These are phyloP conservation scores for Phallus indusiatus DNA, from an alignment of 768 basidiomycete species.

Conservation along the genomic window DNA sequence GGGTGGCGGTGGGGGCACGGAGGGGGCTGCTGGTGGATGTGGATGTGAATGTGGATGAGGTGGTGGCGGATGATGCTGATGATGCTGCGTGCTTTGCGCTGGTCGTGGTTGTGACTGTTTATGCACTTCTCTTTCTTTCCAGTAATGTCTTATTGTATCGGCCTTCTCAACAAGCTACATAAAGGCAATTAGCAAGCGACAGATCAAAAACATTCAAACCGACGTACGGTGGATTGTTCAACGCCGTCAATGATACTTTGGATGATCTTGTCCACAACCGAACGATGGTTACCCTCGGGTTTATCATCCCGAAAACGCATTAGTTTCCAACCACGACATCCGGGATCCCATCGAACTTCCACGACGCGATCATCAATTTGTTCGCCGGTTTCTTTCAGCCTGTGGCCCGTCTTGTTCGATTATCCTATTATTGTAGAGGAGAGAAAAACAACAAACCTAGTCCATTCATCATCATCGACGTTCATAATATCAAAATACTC, in stretches of 20 bases:
- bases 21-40: conserved; percentile 20
- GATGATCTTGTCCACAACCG: conserved; percentile 80
- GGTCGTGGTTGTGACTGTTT: conserved; percentile 19
- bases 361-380: conserved; percentile 92
- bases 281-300: conserved; percentile 79
- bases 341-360: conserved; percentile 85
- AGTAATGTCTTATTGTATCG: conserved; percentile 54
- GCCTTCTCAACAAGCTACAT: conserved; percentile 58
- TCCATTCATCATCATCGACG: conserved; percentile 89
- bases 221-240: conserved; percentile 71
- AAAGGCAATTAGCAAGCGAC: neutral
- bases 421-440: neutral
- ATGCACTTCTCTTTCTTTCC: conserved; percentile 48
- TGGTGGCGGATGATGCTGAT: conserved; percentile 26
- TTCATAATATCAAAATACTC: conserved; percentile 81
- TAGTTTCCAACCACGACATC: conserved; percentile 63
- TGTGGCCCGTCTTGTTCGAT: conserved; percentile 23
- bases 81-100: conserved; percentile 10
- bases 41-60: conserved; percentile 34
- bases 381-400: conserved; percentile 75
- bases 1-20: neutral
- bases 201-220: neutral
- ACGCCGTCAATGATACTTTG: conserved; percentile 91
- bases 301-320: conserved; percentile 96
- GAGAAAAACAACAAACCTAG: conserved; percentile 46